Evolutionary conservation across 768 basidiomycete genomes (phyloP), one percentile per base, ranked within the genome.

Genomic region (Phylloporus sp.): DNA sequence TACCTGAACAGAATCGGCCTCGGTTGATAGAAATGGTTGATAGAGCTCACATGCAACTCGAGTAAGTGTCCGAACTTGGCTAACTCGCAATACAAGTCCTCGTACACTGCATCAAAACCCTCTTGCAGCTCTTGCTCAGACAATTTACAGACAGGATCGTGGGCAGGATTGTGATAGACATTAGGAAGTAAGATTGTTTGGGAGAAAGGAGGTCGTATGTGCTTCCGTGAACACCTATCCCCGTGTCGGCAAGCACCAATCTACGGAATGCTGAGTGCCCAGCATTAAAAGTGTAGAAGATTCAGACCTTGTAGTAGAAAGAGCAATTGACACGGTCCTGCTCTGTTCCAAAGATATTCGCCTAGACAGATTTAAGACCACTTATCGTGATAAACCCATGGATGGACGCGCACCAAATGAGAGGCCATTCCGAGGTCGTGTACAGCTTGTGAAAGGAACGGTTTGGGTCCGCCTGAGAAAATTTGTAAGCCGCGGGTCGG

Each of bases 221-320:
- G 96, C 67, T 98, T 98, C 60, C 95, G 80, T 4, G 96, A 98
- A 69, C 96, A 99, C 47, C 96, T 81, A 60, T 99, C 96, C 27
- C 96, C 96, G 68, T 99, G 96, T 44, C 96, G 78, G 70, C 96
- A 99, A 38, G 96, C 96, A 48, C 96, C 96, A 72, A 99, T 99
- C 88, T 94, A 48, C 29, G 40, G 40, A 50, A 48, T 20, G 5
- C 38, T 52, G 7, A 58, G 39, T 14, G 11, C 14, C 39, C 21
- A 46, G n/a, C 42, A 45, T 35, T n/a, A 15, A 39, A 37, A 15
- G 8, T 7, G 17, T 17, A 41, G 9, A 17, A 3, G 2, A 10
- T 51, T 66, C 79, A 27, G 52, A 88, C 88, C 73, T 95, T 95
- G 75, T 95, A 93, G 71, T 96, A 98, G 74, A 99, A 98, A 1